Evolutionary conservation across 2,329 filamentous ascomycete species (phyloP).

Genomic region (Penicillium frequentans): DNA sequence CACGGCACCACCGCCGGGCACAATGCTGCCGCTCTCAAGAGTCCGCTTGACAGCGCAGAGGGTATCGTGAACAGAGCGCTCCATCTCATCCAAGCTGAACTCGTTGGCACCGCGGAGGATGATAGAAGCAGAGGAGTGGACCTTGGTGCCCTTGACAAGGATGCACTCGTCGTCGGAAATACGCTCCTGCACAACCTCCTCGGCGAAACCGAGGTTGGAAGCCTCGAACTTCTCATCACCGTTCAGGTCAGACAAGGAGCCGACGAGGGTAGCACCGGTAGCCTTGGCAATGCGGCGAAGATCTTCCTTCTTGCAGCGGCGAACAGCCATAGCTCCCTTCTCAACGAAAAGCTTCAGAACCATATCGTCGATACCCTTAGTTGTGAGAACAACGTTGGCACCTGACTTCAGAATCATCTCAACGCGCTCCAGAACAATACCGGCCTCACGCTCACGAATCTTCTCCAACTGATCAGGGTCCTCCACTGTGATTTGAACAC

Average conservation of each 20-base stretch:
- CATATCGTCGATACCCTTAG: slow-evolving; percentile 97
- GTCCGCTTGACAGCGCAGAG: slow-evolving; percentile 96
- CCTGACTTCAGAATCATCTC: slow-evolving; percentile 98
- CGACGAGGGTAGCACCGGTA: slow-evolving; percentile 88
- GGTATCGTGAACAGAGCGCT: slow-evolving; percentile 95
- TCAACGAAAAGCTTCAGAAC: slow-evolving; percentile 93
- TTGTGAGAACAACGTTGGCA: slow-evolving; percentile 93
- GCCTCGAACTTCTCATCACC: slow-evolving; percentile 96
- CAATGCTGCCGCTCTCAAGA: slow-evolving; percentile 92
- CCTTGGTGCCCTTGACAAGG: slow-evolving; percentile 91
- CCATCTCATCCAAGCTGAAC: slow-evolving; percentile 97
- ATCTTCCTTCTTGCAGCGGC: slow-evolving; percentile 98
- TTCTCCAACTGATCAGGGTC: slow-evolving; percentile 97
- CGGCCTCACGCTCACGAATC: slow-evolving; percentile 88
- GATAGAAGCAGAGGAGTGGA: slow-evolving; percentile 89
- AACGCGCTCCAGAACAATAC: slow-evolving; percentile 89
- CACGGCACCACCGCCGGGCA: slow-evolving; percentile 92
- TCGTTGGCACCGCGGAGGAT: slow-evolving; percentile 96
- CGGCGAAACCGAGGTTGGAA: slow-evolving; percentile 83
- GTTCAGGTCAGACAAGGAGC: slow-evolving; percentile 92
- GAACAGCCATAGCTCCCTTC: slow-evolving; percentile 90
- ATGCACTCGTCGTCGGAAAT: slow-evolving; percentile 99
- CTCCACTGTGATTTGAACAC: slow-evolving; percentile 96
- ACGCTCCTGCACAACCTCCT: slow-evolving; percentile 96
- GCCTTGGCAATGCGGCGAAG: slow-evolving; percentile 92